Percentiles rank a stretch among this genome's conserved stretches.
Evolutionary conservation across 371 early-diverging fungal species (phyloP).

Genomic region (Mycotypha africana): DNA sequence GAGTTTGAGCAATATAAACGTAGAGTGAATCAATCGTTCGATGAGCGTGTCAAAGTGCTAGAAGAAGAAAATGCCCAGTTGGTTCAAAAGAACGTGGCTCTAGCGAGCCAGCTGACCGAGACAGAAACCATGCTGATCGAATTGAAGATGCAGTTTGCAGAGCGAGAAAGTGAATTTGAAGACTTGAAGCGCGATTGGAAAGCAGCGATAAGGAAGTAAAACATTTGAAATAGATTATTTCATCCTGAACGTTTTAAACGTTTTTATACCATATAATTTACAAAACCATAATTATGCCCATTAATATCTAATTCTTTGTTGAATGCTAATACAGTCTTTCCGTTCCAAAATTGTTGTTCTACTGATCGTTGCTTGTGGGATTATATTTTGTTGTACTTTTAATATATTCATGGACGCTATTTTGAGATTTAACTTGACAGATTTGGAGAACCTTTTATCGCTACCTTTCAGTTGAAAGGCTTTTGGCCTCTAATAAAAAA

Average conservation of each 20-base stretch:
- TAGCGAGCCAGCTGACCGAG: conserved; percentile 54
- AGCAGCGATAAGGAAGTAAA: conserved; percentile 11
- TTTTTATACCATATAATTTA: too few species aligned
- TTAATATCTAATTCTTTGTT: too few species aligned
- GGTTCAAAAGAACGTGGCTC: conserved; percentile 32
- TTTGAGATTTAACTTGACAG: too few species aligned
- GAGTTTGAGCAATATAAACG: conserved; percentile 32
- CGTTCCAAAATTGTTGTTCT: too few species aligned
- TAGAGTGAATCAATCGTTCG: conserved; percentile 47
- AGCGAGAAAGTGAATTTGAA: conserved; percentile 64
- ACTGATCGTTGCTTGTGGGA: too few species aligned
- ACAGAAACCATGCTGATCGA: conserved; percentile 58
- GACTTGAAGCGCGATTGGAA: conserved; percentile 28
- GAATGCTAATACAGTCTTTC: too few species aligned
- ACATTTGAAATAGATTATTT: not conserved
- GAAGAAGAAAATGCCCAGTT: conserved; percentile 44
- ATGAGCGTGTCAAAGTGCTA: conserved; percentile 59
- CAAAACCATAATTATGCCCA: too few species aligned
- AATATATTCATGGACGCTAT: too few species aligned
- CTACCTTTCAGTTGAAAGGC: too few species aligned
- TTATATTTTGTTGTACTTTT: too few species aligned
- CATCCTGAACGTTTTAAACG: not conserved
- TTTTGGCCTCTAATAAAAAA: too few species aligned
- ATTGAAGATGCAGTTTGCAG: conserved; percentile 61
- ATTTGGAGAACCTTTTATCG: too few species aligned